Evolutionary conservation across 495 filamentous ascomycete genomes (phyloP).

Genomic region (Platismatia glauca): DNA sequence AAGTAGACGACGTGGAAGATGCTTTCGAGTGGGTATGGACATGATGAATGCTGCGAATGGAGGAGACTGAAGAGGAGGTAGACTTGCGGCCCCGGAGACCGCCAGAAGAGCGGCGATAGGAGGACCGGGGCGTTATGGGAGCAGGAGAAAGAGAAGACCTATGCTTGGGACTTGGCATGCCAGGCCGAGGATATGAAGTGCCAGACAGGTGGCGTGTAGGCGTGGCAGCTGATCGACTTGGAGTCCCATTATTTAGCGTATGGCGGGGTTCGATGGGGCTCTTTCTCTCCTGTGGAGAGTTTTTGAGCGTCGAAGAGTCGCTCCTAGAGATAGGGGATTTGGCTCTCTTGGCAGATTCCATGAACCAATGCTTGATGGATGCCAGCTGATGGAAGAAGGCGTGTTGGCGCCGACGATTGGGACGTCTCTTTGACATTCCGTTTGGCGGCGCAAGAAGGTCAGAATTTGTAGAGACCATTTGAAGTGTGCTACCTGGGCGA

Average conservation of each 20-base stretch:
- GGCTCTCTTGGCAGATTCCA: conserved; percentile 65
- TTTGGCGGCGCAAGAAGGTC: conserved; percentile 50
- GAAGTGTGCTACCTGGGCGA: conserved; percentile 61
- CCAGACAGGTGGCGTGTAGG: conserved; percentile 13
- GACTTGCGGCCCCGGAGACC: conserved; percentile 88
- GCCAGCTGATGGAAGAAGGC: conserved; percentile 70
- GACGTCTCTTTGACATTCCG: conserved; percentile 45
- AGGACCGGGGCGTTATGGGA: conserved; percentile 79
- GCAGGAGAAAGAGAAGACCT: conserved; percentile 83
- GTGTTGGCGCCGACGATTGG: conserved; percentile 53
- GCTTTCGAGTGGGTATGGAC: conserved; percentile 84
- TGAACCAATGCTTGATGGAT: conserved; percentile 81
- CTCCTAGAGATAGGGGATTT: conserved; percentile 53
- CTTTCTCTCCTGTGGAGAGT: conserved; percentile 12
- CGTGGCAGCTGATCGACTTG: conserved; percentile 8
- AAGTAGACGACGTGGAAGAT: conserved; percentile 82
- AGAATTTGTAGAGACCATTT: conserved; percentile 65
- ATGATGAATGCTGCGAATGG: conserved; percentile 84
- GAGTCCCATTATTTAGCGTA: conserved; percentile 6
- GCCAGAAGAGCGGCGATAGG: conserved; percentile 63
- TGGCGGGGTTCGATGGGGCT: conserved; percentile 11
- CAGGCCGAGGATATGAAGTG: conserved; percentile 27
- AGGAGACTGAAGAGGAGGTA: conserved; percentile 91
- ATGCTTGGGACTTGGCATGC: conserved; percentile 43
- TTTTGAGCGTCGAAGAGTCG: conserved; percentile 47